phyloP scores from a whole-genome alignment of 2,329 filamentous ascomycete genomes.

The Pyrenochaeta sp. region DNA sequence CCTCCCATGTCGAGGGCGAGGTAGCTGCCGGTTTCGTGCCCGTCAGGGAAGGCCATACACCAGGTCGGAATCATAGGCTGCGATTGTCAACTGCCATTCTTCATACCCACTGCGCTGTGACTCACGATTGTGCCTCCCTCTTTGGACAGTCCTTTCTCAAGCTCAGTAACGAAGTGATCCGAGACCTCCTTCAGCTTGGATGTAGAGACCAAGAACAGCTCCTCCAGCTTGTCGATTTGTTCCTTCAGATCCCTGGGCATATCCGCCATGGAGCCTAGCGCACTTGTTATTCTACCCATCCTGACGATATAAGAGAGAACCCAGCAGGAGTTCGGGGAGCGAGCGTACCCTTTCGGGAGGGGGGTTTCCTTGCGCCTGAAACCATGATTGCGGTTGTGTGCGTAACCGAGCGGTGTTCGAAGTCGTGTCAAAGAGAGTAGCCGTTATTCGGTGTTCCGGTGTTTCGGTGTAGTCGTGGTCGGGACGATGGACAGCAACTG shows the following conservation, averaged over 20 bases:
- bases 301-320: constrained; percentile 4
- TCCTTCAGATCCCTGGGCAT: constrained; percentile 83
- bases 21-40: constrained; percentile 85
- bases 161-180: constrained; percentile 86
- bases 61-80: constrained; percentile 98
- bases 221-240: constrained; percentile 85
- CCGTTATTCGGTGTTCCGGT: background rate
- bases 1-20: constrained; percentile 95
- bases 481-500: background rate
- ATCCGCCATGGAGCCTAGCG: constrained; percentile 85
- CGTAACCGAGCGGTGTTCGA: constrained; percentile 5
- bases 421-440: background rate
- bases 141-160: constrained; percentile 84
- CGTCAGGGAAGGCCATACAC: constrained; percentile 91
- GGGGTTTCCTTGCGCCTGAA: constrained; percentile 69
- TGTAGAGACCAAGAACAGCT: constrained; percentile 79
- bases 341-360: constrained; percentile 76
- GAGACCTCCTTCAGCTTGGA: constrained; percentile 89
- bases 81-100: constrained; percentile 71
- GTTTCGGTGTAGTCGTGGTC: background rate
- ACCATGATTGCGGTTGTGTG: constrained; percentile 63
- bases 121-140: constrained; percentile 93
- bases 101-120: constrained; percentile 77
- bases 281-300: constrained; percentile 29
- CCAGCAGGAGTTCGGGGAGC: constrained; percentile 3